Conservation (phyloP, 257 asterid genomes). For the Perilla frutescens region DNA sequence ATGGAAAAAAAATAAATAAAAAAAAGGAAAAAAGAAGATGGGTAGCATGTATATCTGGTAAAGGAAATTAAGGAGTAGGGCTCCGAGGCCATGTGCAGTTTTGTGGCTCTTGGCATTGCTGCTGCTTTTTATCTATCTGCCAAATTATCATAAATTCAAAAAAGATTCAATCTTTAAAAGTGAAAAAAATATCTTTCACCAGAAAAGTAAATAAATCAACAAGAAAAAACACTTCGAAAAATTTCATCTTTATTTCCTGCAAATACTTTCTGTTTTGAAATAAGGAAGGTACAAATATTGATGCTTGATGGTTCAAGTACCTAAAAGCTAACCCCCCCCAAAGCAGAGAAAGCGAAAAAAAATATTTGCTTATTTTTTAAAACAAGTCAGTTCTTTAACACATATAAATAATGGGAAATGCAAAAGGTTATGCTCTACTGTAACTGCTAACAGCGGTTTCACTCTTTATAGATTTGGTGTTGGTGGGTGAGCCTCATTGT, state of each 20-base stretch:
- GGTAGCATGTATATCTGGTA: slow-evolving; percentile 18
- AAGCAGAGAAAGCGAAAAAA: slow-evolving; percentile 14
- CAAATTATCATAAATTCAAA: slow-evolving; percentile 24
- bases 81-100: slow-evolving; percentile 52
- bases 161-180: slow-evolving; percentile 36
- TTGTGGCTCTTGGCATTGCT: slow-evolving; percentile 44
- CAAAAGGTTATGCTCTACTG: slow-evolving; percentile 48
- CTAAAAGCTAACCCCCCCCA: slow-evolving; percentile 38
- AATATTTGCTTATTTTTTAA: neutral
- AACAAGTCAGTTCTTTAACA: neutral
- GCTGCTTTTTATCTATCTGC: slow-evolving; percentile 33
- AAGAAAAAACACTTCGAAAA: neutral
- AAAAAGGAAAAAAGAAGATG: slow-evolving; percentile 15
- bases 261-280: slow-evolving; percentile 27
- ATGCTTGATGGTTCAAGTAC: slow-evolving; percentile 42
- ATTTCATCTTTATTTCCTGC: slow-evolving; percentile 30
- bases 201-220: slow-evolving; percentile 22
- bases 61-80: slow-evolving; percentile 37
- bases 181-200: slow-evolving; percentile 26
- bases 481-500: slow-evolving; percentile 55
- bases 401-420: slow-evolving; percentile 44
- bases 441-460: slow-evolving; percentile 65
- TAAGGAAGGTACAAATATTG: slow-evolving; percentile 38
- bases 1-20: neutral
- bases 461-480: slow-evolving; percentile 62